Evolutionary conservation across 108 stramenopile genomes (phyloP), one percentile per base, ranked within the genome.

Genomic region (Mediolabrus comicus): DNA sequence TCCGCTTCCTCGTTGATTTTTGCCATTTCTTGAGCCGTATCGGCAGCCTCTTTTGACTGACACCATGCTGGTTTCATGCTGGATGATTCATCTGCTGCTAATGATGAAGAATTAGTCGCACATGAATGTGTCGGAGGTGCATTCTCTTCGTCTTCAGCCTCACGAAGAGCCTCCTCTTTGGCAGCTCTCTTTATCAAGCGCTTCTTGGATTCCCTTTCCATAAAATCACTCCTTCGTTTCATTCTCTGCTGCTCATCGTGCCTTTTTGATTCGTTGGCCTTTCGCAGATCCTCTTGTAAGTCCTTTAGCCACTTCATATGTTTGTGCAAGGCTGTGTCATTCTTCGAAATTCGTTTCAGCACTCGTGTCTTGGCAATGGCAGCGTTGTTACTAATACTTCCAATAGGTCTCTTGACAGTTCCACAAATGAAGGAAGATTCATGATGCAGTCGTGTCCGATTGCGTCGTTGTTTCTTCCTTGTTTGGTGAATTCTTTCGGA

Each of bases 21-120:
- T 32, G 51, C 62, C 27, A 38, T 53, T 22, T 83, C 73, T 22
- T 74, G 71, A 8, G 69, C 52, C 33, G 56, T 61, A 41, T 76
- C 74, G n/a, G 72, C 73, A 24, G 46, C 71, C 7, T 70, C 80
- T 75, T 91, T 86, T 3, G 92, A 85, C 65, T 89, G 75, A 14
- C 90, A 91, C 94, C 94, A 95, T 29, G 83, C 84, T 31, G 87
- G 87, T 59, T 67, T 80, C 51, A 38, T 66, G 36, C 78, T 72
- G 29, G 80, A 49, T 11, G n/a, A 67, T 17, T 22, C 14, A 5
- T 33, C 29, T 3, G n/a, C 25, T 31, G 60, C 46, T 11, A 25
- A 29, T 30, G 28, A 39, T 30, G 35, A 38, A 7, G 72, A 33
- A 49, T 32, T 28, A 22, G 55, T 17, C 5, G 36, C 2, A 1